Percentiles rank a stretch among this genome's conserved stretches.
These are phyloP conservation scores for Exophiala calicioides DNA, from an alignment of 2,329 filamentous ascomycete genomes.

Conservation along the genomic window DNA sequence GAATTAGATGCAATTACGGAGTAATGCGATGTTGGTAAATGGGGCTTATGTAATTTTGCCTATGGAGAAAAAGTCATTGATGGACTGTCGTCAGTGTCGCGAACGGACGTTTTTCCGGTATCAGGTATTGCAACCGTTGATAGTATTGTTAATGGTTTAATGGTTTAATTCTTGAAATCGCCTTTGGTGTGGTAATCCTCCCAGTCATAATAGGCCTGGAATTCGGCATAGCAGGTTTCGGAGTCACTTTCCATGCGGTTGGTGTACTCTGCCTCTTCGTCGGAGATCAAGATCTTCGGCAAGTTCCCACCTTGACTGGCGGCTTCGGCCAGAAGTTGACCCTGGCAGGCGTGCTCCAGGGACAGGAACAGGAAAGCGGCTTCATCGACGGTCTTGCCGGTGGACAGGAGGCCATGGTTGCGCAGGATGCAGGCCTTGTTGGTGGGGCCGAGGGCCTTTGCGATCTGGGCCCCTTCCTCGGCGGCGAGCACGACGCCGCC, in stretches of 20 bases:
- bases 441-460: constrained; percentile 37
- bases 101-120: too few relatives aligned
- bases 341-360: constrained; percentile 67
- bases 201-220: constrained; percentile 32
- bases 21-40: too few relatives aligned
- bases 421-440: constrained; percentile 32
- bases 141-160: neutral
- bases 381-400: constrained; percentile 71
- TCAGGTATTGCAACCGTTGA: too few relatives aligned
- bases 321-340: constrained; percentile 68
- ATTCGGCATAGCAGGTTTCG: constrained; percentile 29
- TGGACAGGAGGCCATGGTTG: constrained; percentile 54
- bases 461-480: constrained; percentile 66
- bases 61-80: too few relatives aligned
- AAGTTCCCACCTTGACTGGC: constrained; percentile 53
- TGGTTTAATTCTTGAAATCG: constrained; percentile 26
- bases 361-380: constrained; percentile 69
- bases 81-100: too few relatives aligned
- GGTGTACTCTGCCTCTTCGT: constrained; percentile 37
- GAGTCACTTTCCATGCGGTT: constrained; percentile 26
- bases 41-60: too few relatives aligned
- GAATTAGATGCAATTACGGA: too few relatives aligned
- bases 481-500: constrained; percentile 62
- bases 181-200: constrained; percentile 27
- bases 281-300: constrained; percentile 55